A percentile compares a stretch with the other conserved stretches of the same genome.
These are phyloP conservation scores for Boletus bicolor DNA, from an alignment of 768 basidiomycete species.

Conservation along the genomic window DNA sequence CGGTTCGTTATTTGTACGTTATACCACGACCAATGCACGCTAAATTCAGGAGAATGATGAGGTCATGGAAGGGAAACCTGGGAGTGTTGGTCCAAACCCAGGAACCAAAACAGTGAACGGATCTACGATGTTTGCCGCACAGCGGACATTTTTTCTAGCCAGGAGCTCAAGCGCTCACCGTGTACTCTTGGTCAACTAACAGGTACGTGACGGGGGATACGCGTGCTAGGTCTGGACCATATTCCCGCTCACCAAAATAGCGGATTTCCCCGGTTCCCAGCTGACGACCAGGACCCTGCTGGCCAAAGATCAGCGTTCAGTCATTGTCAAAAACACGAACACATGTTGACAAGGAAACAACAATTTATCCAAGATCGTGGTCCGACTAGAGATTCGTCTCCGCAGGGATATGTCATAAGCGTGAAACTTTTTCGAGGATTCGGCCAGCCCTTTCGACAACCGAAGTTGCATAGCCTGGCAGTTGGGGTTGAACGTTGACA, in stretches of 20 bases:
- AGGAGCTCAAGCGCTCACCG: background rate
- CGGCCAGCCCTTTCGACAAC: background rate
- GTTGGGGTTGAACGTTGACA: background rate
- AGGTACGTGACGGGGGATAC: background rate
- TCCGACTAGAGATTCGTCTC: background rate
- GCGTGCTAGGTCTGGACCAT: background rate
- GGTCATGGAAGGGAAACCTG: constrained; percentile 15
- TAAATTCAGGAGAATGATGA: constrained; percentile 27
- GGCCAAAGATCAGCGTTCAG: background rate
- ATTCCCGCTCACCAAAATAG: background rate
- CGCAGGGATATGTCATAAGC: background rate
- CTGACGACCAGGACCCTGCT: constrained; percentile 1
- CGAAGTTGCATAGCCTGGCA: background rate
- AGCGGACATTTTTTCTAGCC: background rate
- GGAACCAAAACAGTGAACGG: background rate
- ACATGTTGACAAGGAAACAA: constrained; percentile 14
- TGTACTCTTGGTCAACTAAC: background rate
- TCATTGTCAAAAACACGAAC: background rate
- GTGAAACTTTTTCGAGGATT: background rate
- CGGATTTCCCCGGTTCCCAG: background rate
- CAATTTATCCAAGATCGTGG: constrained; percentile 13
- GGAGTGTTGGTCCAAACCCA: background rate
- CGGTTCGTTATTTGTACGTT: constrained; percentile 27
- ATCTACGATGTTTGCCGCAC: background rate
- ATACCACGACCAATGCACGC: constrained; percentile 12